Evolutionary conservation across 192 early-diverging fungal genomes (phyloP), one percentile per base, ranked within the genome.

Genomic region (Backusella luteola): DNA sequence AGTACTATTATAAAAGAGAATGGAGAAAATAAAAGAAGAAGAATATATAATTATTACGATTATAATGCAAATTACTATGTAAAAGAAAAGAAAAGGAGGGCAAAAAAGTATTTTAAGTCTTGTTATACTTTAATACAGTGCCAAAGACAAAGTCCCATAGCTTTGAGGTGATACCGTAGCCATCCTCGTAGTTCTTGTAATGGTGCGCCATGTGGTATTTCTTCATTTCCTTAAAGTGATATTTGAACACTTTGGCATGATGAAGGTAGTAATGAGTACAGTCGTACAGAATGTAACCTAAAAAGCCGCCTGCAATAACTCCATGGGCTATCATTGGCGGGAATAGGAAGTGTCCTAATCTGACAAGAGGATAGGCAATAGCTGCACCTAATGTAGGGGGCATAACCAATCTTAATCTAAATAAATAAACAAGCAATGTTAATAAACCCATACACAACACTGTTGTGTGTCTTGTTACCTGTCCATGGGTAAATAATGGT

Each of bases 401-500:
- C 94, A 97, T 96, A 6, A 99, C 97, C n/a, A 99, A 90, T 11
- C 97, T 92, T 84, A 96, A 77, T 80, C 92, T 94, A 78, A 63
- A 63, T 29, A 63, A 26, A 63, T 11, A 56, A 56, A 53, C 6
- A 53, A 32, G 6, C 49, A 8, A 41, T 38, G 15, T 26, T 67
- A 21, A 49, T 74, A 39, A 78, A 56, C 34, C 71, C 67, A 26
- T n/a, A 46, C 66, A 4, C n/a, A 34, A 67, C 39, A 11, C 29
- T 29, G 14, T 12, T 26, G 3, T 29, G 6, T n/a, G 34, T 17
- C 6, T 34, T 49, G 81, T 76, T 85, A 94, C 89, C 87, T 93
- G 79, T 99, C 96, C 96, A 97, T 97, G 11, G 97, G 97, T 34
- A 99, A 81, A 82, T 93, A 97, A 80, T 99, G 96, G 83, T 99